A percentile compares a stretch with the other conserved stretches of the same genome.
phyloP scores from a whole-genome alignment of 768 basidiomycete genomes.

The Porphyrellus cyaneotinctus region DNA sequence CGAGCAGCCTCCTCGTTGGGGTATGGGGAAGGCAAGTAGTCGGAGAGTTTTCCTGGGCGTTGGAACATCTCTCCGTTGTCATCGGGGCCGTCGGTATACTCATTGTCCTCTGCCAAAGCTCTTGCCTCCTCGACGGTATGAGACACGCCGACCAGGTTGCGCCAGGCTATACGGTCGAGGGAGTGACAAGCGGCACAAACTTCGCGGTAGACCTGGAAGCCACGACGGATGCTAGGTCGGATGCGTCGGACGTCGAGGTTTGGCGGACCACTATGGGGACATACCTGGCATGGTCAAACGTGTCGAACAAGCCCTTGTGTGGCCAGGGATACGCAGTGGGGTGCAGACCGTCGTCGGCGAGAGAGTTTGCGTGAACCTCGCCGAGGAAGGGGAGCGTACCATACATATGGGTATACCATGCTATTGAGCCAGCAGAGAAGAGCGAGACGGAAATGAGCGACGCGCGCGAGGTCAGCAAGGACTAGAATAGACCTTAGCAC shows the following conservation, averaged over 20 bases:
- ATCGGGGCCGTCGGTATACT: constrained; percentile 95
- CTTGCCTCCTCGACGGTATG: constrained; percentile 90
- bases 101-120: constrained; percentile 91
- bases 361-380: constrained; percentile 89
- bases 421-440: constrained; percentile 82
- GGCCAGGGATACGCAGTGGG: constrained; percentile 85
- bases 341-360: constrained; percentile 93
- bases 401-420: constrained; percentile 95
- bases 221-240: constrained; percentile 77
- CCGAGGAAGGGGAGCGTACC: constrained; percentile 86
- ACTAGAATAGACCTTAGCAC: constrained; percentile 36
- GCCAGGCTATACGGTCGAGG: constrained; percentile 98
- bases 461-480: constrained; percentile 64
- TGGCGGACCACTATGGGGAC: constrained; percentile 26
- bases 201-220: constrained; percentile 97
- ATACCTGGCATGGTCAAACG: constrained; percentile 95
- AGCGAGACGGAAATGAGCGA: constrained; percentile 73
- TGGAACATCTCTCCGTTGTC: constrained; percentile 97
- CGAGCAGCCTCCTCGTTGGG: constrained; percentile 97
- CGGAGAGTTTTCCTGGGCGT: constrained; percentile 95
- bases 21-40: constrained; percentile 94
- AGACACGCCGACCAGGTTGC: constrained; percentile 97
- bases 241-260: constrained; percentile 7
- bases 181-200: constrained; percentile 99
- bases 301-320: constrained; percentile 82